Percentiles rank a stretch among this genome's conserved stretches.
Conservation (phyloP, 169 alveolate species). For the Plasmodium knowlesi region DNA sequence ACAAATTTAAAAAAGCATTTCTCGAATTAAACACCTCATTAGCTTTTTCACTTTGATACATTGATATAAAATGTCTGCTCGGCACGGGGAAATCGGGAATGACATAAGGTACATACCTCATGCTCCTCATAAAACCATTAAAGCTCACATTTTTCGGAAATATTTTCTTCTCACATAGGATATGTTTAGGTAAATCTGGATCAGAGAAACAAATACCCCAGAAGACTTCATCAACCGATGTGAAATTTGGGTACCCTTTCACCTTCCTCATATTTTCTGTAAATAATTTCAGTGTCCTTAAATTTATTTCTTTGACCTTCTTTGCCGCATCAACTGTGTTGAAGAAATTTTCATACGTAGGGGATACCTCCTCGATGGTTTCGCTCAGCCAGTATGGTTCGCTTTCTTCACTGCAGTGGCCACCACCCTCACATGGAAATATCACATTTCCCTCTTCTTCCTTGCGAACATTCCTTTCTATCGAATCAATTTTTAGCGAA, state of each 20-base stretch:
- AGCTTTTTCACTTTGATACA: conserved; percentile 21
- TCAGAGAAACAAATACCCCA: conserved; percentile 68
- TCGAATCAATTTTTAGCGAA: not conserved
- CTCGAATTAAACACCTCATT: conserved; percentile 59
- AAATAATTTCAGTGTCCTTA: conserved; percentile 35
- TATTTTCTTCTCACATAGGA: conserved; percentile 33
- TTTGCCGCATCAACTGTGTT: conserved; percentile 9
- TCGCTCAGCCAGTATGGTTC: not conserved
- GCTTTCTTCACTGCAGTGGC: not conserved
- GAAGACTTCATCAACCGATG: conserved; percentile 64
- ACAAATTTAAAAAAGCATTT: conserved; percentile 37
- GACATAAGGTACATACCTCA: conserved; percentile 74
- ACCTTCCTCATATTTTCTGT: conserved; percentile 64
- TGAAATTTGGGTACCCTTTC: conserved; percentile 58
- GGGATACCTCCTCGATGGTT: conserved; percentile 45
- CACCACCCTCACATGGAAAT: not conserved
- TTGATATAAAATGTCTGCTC: conserved; percentile 16
- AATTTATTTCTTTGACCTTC: conserved; percentile 57
- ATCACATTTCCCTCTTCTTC: not conserved
- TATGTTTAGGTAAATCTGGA: conserved; percentile 73
- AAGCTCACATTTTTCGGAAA: conserved; percentile 61
- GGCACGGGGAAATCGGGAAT: conserved; percentile 74
- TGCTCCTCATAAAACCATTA: conserved; percentile 68
- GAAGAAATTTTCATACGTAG: conserved; percentile 28
- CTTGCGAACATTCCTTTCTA: not conserved